Percentiles rank a stretch among this genome's conserved stretches.
These are phyloP conservation scores for Pythium apleroticum DNA, from an alignment of 352 stramenopile species.

Conservation along the genomic window DNA sequence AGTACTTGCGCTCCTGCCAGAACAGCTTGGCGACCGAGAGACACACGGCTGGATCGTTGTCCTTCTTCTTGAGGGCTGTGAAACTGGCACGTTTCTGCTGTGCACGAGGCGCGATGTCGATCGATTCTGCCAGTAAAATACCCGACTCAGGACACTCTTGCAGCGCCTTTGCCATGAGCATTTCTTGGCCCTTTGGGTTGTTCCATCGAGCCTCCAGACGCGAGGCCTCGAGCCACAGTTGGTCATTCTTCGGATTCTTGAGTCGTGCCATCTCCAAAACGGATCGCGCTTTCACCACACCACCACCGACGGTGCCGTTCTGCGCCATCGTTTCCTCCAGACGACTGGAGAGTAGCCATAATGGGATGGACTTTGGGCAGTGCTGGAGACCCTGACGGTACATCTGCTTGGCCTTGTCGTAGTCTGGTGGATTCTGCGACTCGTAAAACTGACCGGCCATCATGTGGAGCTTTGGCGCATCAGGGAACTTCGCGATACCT, in stretches of 20 bases:
- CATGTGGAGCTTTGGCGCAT: slow-evolving; percentile 97
- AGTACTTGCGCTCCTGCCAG: slow-evolving; percentile 93
- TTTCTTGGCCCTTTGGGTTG: slow-evolving; percentile 95
- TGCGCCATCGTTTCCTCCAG: slow-evolving; percentile 89
- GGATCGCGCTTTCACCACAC: slow-evolving; percentile 95
- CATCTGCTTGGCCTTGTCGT: slow-evolving; percentile 86
- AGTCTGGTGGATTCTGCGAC: slow-evolving; percentile 44
- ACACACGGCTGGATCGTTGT: slow-evolving; percentile 97
- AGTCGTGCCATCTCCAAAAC: slow-evolving; percentile 96
- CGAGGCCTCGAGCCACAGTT: slow-evolving; percentile 96
- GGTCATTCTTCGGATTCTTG: slow-evolving; percentile 93
- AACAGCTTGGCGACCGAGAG: slow-evolving; percentile 96
- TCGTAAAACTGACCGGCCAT: slow-evolving; percentile 96
- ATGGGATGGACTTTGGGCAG: slow-evolving; percentile 90
- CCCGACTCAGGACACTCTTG: slow-evolving; percentile 97
- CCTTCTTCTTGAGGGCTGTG: slow-evolving; percentile 96
- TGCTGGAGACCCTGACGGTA: slow-evolving; percentile 92
- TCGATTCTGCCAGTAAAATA: slow-evolving; percentile 95
- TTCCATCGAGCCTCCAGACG: slow-evolving; percentile 90
- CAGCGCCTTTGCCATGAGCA: slow-evolving; percentile 95
- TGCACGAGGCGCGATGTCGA: slow-evolving; percentile 91
- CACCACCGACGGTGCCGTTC: slow-evolving; percentile 22
- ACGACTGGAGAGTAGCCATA: slow-evolving; percentile 94
- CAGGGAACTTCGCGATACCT: slow-evolving; percentile 88
- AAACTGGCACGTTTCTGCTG: slow-evolving; percentile 96